These are phyloP conservation scores for Pseudozyma pruni DNA, from an alignment of 1,284 basidiomycete genomes.

Conservation along the genomic window DNA sequence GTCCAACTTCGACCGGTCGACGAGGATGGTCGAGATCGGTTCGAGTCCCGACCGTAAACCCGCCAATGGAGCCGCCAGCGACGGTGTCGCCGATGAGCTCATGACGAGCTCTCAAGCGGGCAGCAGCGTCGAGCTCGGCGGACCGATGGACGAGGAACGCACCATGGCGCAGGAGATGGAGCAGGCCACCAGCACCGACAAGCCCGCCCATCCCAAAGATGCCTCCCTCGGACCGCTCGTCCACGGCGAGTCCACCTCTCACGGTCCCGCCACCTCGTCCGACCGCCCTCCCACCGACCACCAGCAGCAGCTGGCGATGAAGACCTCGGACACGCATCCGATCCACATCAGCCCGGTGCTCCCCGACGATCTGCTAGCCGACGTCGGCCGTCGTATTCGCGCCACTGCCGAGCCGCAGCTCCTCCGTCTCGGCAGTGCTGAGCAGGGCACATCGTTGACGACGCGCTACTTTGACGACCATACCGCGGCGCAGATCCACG, in stretches of 20 bases:
- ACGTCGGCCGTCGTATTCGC: constrained; percentile 42
- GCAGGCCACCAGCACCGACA: constrained; percentile 19
- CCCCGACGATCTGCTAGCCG: constrained; percentile 41
- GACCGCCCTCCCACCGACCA: not conserved
- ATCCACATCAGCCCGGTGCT: constrained; percentile 62
- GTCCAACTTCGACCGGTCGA: constrained; percentile 35
- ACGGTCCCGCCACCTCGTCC: not conserved
- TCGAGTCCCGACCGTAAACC: not conserved
- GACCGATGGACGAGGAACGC: constrained; percentile 42
- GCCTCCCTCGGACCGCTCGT: constrained; percentile 16
- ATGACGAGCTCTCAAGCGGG: constrained; percentile 32
- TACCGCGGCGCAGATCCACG: constrained; percentile 43
- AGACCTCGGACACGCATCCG: constrained; percentile 65
- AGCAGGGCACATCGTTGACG: not conserved
- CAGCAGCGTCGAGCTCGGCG: constrained; percentile 37
- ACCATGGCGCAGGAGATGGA: constrained; percentile 52
- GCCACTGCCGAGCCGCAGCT: constrained; percentile 27
- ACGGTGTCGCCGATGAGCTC: constrained; percentile 10
- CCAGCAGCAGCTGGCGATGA: constrained; percentile 46
- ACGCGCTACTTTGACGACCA: constrained; percentile 23
- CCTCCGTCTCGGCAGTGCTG: constrained; percentile 3
- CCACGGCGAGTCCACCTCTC: constrained; percentile 5
- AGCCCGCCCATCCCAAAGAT: constrained; percentile 31
- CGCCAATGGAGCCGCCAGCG: not conserved
- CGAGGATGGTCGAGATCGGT: constrained; percentile 30